Evolutionary conservation across 352 stramenopile genomes (phyloP), one percentile per base, ranked within the genome.

Genomic region (Phytophthora palmivora): DNA sequence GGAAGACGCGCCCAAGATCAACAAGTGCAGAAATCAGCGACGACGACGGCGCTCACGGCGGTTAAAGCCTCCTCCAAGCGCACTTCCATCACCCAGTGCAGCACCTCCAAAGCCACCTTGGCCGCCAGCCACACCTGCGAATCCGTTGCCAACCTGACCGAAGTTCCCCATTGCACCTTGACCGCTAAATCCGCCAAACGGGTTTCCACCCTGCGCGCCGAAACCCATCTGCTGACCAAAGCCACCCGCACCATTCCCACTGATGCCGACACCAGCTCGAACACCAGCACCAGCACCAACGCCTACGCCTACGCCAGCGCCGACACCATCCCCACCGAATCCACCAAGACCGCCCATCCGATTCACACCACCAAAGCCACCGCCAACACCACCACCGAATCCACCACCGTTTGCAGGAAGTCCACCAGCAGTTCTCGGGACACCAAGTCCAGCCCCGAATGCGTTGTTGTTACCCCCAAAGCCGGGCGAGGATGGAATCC

Each of bases 11-110:
- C 24, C 6, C 3, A 6, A 28, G 3, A 3, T 28, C 6, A 6
- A 28, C 24, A 28, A 28, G n/a, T n/a, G n/a, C 24, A 28, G 24
- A 28, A 6, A 51, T 11, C 19, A 32, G 22, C 48, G 58, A 48
- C 58, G 48, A 42, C 56, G 56, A 6, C 32, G 34, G 45, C 42
- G 43, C 43, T 62, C 43, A 21, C 45, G 57, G 26, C 57, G 57
- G 34, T 51, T 65, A n/a, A 65, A 65, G 18, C 54, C 30, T 44
- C 38, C 39, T 36, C 57, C 47, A 39, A 58, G 44, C 6, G 38
- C 28, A 38, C 52, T 65, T 37, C 46, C 44, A 38, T 34, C 49
- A 28, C 24, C 24, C 24, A 6, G 24, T 28, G 6, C 24, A 28
- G 3, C 6, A 18, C 48, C 48, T 26, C 26, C 26, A 14, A 67